Evolutionary conservation across 2,329 filamentous ascomycete species (phyloP), one percentile per base, ranked within the genome.

Genomic region (Stachybotrys echinatus): DNA sequence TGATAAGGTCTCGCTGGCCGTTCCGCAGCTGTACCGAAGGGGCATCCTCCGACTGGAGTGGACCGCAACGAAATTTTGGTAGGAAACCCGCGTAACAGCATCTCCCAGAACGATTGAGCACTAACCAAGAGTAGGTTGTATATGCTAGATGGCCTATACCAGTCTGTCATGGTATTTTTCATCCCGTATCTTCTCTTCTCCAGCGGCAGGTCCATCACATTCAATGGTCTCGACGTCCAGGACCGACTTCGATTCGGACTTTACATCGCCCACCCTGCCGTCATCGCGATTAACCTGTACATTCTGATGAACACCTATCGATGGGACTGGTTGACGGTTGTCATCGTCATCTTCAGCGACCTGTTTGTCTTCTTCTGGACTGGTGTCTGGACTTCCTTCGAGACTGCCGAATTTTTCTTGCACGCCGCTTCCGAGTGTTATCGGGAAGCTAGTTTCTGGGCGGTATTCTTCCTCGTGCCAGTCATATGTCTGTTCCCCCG

Each of bases 61-160:
- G 94, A 96, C 92, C 5, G 89, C 95, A 67, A 75, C 74, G 48
- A 99, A 99, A 71, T 99, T 99, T 67, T 99, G 94, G 94, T 95
- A 79, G 69, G 83, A 73, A 37, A 21, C 21, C 18, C 8, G 37
- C 19, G 14, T 10, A 18, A 6, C 18, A 17, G 5, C 14, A 27
- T 12, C 14, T 19, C 14, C 2, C 8, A 10, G 19, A 39, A 23
- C 7, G 10, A 5, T 34, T 34, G n/a, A 47, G 12, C 22, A 49
- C 56, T 57, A 42, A 55, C 49, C 37, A 4, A n/a, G 17, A 23
- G 39, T 55, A 91, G 87, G 88, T 70, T 89, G 27, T 97, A 99
- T 73, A 97, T 99, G 94, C 49, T 84, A 56, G 94, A 99, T 67
- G 94, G 92, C 55, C 68, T 95, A 42, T 99, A 97, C 71, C 94